Conservation (phyloP, 2,329 filamentous ascomycete genomes). For the Clonostachys rosea region DNA sequence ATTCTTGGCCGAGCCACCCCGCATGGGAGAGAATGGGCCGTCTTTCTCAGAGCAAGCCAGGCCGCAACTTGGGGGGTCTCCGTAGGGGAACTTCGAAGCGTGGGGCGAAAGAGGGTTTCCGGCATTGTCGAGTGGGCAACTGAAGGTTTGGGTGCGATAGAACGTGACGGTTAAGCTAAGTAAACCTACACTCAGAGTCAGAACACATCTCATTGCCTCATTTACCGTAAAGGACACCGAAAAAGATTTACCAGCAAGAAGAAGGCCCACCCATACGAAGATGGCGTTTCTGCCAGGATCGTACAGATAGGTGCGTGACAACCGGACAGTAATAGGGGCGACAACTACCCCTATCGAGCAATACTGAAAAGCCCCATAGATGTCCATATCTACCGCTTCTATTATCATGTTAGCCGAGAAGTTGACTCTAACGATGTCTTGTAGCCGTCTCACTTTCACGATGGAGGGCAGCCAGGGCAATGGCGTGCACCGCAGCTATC, state of each 20-base stretch:
- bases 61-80: slow-evolving; percentile 31
- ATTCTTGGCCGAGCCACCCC: slow-evolving; percentile 49
- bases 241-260: slow-evolving; percentile 47
- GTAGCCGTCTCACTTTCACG: slow-evolving; percentile 40
- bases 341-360: slow-evolving; percentile 63
- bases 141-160: slow-evolving; percentile 41
- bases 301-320: slow-evolving; percentile 61
- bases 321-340: slow-evolving; percentile 55
- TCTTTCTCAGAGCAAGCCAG: slow-evolving; percentile 36
- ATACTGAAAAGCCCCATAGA: slow-evolving; percentile 64
- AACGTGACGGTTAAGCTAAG: slow-evolving; percentile 62
- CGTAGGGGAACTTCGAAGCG: slow-evolving; percentile 36
- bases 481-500: slow-evolving; percentile 58
- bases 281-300: slow-evolving; percentile 61
- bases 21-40: slow-evolving; percentile 50
- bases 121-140: slow-evolving; percentile 33
- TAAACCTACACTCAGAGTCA: slow-evolving; percentile 32
- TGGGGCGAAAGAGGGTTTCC: slow-evolving; percentile 26
- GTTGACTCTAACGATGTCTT: neutral
- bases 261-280: slow-evolving; percentile 59
- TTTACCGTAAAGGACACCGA: neutral
- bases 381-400: slow-evolving; percentile 64
- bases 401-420: neutral
- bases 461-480: slow-evolving; percentile 56
- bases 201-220: neutral